phyloP scores from a whole-genome alignment of 2,329 filamentous ascomycete species.

The Ceratocystis lukuohia region DNA sequence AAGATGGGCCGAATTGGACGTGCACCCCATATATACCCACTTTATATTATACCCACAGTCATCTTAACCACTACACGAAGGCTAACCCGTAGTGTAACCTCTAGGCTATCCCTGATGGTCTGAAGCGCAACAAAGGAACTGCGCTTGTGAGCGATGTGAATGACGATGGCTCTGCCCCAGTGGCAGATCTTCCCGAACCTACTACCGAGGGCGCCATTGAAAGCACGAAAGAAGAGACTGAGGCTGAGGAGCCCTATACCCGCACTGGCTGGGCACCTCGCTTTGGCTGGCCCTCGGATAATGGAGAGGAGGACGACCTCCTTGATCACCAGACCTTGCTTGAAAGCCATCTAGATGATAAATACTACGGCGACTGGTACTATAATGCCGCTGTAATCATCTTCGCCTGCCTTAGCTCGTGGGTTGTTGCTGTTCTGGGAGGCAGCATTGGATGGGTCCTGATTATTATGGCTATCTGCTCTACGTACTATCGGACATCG shows the following conservation, averaged over 20 bases:
- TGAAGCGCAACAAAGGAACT: slow-evolving; percentile 51
- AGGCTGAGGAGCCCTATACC: slow-evolving; percentile 35
- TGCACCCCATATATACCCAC: not conserved
- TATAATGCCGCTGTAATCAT: slow-evolving; percentile 91
- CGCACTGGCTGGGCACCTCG: slow-evolving; percentile 77
- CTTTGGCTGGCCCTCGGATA: slow-evolving; percentile 57
- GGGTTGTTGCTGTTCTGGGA: slow-evolving; percentile 77
- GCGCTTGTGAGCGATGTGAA: slow-evolving; percentile 69
- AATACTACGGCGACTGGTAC: slow-evolving; percentile 96
- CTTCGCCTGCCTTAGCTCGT: slow-evolving; percentile 81
- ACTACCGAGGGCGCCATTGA: slow-evolving; percentile 56
- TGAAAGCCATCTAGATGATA: slow-evolving; percentile 72
- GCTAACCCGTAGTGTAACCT: not conserved
- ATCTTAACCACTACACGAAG: not conserved
- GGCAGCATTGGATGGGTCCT: slow-evolving; percentile 89
- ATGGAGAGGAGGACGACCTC: slow-evolving; percentile 50
- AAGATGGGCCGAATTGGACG: not conserved
- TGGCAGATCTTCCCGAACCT: slow-evolving; percentile 66
- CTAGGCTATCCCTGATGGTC: slow-evolving; percentile 49
- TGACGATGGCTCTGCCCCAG: slow-evolving; percentile 47
- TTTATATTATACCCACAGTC: not conserved
- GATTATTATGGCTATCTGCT: slow-evolving; percentile 80
- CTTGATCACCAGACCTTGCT: slow-evolving; percentile 81
- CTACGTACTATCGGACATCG: slow-evolving; percentile 93
- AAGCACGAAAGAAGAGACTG: slow-evolving; percentile 38